Conservation (phyloP, 2,329 filamentous ascomycete species). For the Cercospora berteroae region DNA sequence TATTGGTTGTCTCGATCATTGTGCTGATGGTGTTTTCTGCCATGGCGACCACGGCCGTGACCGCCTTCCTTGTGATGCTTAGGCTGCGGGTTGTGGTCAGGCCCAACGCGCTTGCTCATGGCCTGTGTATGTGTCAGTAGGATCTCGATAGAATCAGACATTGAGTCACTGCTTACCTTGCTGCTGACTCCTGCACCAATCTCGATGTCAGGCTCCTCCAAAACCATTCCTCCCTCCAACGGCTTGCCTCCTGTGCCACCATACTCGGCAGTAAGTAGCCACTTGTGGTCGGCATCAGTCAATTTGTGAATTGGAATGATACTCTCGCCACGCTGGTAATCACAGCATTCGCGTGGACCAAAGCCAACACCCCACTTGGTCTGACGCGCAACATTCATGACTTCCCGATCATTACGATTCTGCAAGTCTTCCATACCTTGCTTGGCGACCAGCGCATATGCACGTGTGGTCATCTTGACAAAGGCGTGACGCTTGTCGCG, state of each 20-base stretch:
- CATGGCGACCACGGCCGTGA: slow-evolving; percentile 27
- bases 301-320: slow-evolving; percentile 88
- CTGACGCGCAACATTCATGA: slow-evolving; percentile 65
- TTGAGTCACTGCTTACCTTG: slow-evolving; percentile 51
- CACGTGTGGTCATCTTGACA: slow-evolving; percentile 93
- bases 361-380: slow-evolving; percentile 98
- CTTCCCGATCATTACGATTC: slow-evolving; percentile 67
- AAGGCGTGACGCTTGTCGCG: slow-evolving; percentile 97
- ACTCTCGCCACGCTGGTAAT: slow-evolving; percentile 89
- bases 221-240: slow-evolving; percentile 79
- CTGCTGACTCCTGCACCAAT: slow-evolving; percentile 96
- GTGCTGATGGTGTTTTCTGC: slow-evolving; percentile 33
- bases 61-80: slow-evolving; percentile 29
- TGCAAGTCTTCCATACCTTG: slow-evolving; percentile 92
- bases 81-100: slow-evolving; percentile 33
- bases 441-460: slow-evolving; percentile 80
- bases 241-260: slow-evolving; percentile 83
- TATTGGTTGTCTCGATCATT: slow-evolving; percentile 27
- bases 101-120: slow-evolving; percentile 40
- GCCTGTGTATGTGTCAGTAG: slow-evolving; percentile 22
- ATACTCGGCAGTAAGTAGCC: slow-evolving; percentile 91
- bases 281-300: slow-evolving; percentile 94
- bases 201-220: slow-evolving; percentile 98
- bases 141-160: background rate
- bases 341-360: slow-evolving; percentile 92